Percentiles rank a stretch among this genome's conserved stretches.
Conservation (phyloP, 129 eudicot genomes). For the Chrysanthemum makinoi region DNA sequence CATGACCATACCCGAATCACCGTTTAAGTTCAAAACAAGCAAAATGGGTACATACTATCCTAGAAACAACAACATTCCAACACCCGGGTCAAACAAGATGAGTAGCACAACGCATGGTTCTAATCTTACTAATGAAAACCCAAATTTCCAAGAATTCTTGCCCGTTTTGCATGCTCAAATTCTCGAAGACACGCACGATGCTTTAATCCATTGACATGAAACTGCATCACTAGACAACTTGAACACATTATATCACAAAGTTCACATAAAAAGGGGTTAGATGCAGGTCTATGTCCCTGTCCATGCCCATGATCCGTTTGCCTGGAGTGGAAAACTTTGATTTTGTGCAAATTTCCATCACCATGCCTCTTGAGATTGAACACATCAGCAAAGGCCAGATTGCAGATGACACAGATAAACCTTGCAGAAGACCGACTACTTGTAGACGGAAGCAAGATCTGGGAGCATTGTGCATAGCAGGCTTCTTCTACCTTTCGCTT, state of each 20-base stretch:
- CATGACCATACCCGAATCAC: neutral
- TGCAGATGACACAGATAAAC: constrained; percentile 33
- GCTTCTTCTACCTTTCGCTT: constrained; percentile 26
- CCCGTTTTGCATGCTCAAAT: constrained; percentile 31
- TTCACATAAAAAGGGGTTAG: constrained; percentile 37
- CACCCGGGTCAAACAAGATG: constrained; percentile 11
- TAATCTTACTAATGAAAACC: constrained; percentile 1
- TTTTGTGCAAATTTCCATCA: constrained; percentile 26
- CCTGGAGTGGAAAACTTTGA: constrained; percentile 15
- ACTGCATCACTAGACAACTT: constrained; percentile 29
- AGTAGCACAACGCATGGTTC: neutral
- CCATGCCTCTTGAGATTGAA: constrained; percentile 37
- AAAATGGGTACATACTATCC: constrained; percentile 1
- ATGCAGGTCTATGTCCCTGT: no score
- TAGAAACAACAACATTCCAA: neutral
- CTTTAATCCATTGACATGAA: constrained; percentile 32
- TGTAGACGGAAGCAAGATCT: constrained; percentile 10
- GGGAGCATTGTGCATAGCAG: constrained; percentile 21
- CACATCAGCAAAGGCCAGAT: constrained; percentile 31
- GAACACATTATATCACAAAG: constrained; percentile 36
- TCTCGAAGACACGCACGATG: constrained; percentile 30
- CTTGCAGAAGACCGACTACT: constrained; percentile 26
- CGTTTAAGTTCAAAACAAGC: neutral
- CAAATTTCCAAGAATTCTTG: constrained; percentile 18
- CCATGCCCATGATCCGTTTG: neutral